A percentile compares a stretch with the other conserved stretches of the same genome.
Conservation (phyloP, 345 rosid species). For the Trapa incisa region DNA sequence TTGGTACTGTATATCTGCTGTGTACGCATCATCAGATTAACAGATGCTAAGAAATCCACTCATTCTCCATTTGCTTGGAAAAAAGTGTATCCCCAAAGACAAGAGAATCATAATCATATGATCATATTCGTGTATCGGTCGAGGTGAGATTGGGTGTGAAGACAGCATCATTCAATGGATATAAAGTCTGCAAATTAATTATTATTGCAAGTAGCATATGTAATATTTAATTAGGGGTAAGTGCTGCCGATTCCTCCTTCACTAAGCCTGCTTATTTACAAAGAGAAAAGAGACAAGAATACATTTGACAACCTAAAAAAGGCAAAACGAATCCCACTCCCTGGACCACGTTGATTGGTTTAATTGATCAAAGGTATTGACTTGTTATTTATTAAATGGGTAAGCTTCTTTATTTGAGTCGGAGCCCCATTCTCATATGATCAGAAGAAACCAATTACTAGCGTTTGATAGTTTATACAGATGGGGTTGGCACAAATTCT, state of each 20-base stretch:
- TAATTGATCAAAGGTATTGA: neutral
- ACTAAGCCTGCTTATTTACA: neutral
- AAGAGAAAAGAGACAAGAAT: neutral
- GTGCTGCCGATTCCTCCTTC: neutral
- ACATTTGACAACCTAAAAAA: neutral
- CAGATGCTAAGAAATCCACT: too few relatives aligned
- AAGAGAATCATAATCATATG: neutral
- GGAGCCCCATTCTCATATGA: neutral
- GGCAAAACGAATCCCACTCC: neutral
- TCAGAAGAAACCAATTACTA: neutral
- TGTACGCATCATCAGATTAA: too few relatives aligned
- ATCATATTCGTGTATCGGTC: neutral
- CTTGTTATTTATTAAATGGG: neutral
- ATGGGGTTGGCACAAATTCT: neutral
- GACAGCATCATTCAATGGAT: neutral
- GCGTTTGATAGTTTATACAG: neutral
- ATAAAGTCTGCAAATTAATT: too few relatives aligned
- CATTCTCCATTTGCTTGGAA: too few relatives aligned
- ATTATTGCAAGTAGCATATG: too few relatives aligned
- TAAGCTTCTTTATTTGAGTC: neutral
- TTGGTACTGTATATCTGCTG: too few relatives aligned
- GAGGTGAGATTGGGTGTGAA: neutral
- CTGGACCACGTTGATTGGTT: neutral
- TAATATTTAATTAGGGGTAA: neutral
- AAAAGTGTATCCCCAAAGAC: too few relatives aligned